Evolutionary conservation across 805 yeast genomes (phyloP).

Genomic region (Candida cerambycidarum): DNA sequence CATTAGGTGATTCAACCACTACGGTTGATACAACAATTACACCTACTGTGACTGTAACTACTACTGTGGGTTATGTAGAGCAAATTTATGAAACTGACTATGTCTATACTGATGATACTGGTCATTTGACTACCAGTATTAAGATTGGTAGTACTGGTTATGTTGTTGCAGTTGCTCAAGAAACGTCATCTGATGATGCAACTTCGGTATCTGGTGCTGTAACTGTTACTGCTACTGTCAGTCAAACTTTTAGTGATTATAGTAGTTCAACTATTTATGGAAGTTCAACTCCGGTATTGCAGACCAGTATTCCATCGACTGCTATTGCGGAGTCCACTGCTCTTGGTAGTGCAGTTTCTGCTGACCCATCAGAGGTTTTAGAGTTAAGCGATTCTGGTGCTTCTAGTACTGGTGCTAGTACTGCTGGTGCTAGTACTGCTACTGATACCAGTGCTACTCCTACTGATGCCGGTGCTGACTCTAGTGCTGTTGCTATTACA

Average conservation of each 20-base stretch:
- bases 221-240: conserved; percentile 9
- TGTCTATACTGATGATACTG: conserved; percentile 29
- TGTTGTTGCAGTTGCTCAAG: neutral
- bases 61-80: conserved; percentile 26
- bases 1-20: conserved; percentile 13
- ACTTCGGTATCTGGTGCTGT: conserved; percentile 1
- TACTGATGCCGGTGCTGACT: conserved; percentile 1
- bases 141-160: conserved; percentile 15
- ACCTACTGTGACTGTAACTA: conserved; percentile 31
- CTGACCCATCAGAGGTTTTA: neutral
- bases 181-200: neutral
- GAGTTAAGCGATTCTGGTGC: neutral
- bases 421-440: conserved; percentile 1
- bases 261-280: conserved; percentile 6
- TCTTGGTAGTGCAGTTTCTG: conserved; percentile 2
- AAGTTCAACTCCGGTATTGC: neutral
- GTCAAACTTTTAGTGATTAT: conserved; percentile 7
- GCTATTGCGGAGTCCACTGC: neutral
- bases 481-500: neutral
- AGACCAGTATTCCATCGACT: neutral
- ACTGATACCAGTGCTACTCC: conserved; percentile 9
- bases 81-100: conserved; percentile 28
- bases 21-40: conserved; percentile 27
- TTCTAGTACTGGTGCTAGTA: neutral
- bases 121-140: conserved; percentile 24